A percentile compares a stretch with the other conserved stretches of the same genome.
phyloP scores from a whole-genome alignment of 306 rosid genomes.

The Fragaria iinumae region DNA sequence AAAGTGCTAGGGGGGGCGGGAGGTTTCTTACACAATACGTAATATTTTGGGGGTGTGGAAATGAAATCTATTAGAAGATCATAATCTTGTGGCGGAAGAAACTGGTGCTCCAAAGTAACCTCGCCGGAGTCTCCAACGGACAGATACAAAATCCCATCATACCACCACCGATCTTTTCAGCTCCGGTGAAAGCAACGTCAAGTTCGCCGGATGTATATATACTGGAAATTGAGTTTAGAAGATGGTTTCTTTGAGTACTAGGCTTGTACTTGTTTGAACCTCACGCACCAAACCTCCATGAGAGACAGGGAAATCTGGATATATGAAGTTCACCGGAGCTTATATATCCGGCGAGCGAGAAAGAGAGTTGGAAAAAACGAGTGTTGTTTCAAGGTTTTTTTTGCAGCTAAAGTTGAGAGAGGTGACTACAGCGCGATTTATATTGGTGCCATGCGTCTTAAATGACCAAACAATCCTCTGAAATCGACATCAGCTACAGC shows the following conservation, averaged over 20 bases:
- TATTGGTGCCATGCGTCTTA: neutral
- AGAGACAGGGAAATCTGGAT: neutral
- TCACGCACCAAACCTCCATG: conserved; percentile 7
- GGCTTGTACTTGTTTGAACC: neutral
- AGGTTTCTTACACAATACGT: neutral
- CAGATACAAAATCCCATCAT: conserved; percentile 92
- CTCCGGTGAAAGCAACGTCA: conserved; percentile 27
- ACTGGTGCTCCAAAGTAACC: conserved; percentile 95
- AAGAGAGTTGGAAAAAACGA: neutral
- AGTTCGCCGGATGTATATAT: conserved; percentile 11
- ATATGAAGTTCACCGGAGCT: conserved; percentile 27
- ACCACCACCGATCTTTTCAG: conserved; percentile 40
- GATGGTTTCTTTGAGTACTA: neutral
- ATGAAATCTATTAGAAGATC: conserved; percentile 58
- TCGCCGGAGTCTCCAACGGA: conserved; percentile 85
- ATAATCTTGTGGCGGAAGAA: conserved; percentile 99
- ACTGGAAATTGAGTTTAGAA: neutral
- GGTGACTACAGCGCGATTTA: conserved; percentile 30
- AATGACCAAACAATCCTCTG: conserved; percentile 41
- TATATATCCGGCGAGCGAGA: conserved; percentile 33
- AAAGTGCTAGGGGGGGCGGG: neutral
- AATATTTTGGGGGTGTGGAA: conserved; percentile 11
- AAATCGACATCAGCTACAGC: neutral
- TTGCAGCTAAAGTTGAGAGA: conserved; percentile 56
- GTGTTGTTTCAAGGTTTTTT: conserved; percentile 33